A percentile compares a stretch with the other conserved stretches of the same genome.
These are phyloP conservation scores for Prunus padus DNA, from an alignment of 306 rosid genomes.

Conservation along the genomic window DNA sequence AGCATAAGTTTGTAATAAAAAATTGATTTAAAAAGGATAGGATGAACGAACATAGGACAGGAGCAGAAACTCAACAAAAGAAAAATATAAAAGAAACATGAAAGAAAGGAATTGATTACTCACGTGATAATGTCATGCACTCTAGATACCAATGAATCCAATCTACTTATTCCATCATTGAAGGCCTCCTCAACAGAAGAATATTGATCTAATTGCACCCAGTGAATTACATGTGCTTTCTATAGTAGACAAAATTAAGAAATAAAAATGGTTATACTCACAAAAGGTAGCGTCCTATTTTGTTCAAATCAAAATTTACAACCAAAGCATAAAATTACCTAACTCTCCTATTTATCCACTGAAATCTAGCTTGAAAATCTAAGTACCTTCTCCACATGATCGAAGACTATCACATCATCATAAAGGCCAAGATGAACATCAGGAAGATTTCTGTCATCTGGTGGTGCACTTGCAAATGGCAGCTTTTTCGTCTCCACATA, in stretches of 20 bases:
- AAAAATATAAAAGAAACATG: conserved; percentile 11
- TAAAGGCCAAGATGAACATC: conserved; percentile 95
- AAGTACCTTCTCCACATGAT: conserved; percentile 89
- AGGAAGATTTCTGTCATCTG: conserved; percentile 89
- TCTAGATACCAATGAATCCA: conserved; percentile 65
- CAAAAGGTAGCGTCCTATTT: neutral
- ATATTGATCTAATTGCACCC: conserved; percentile 81
- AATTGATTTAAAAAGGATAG: neutral
- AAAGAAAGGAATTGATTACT: conserved; percentile 34
- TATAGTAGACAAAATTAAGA: conserved; percentile 27
- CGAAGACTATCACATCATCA: conserved; percentile 86
- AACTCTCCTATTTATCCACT: neutral
- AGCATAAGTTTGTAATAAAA: neutral
- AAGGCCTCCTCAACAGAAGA: conserved; percentile 74
- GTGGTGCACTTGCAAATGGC: conserved; percentile 80
- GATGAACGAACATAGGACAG: neutral
- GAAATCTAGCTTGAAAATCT: neutral
- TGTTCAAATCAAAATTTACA: neutral
- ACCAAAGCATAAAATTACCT: neutral
- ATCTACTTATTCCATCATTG: conserved; percentile 51
- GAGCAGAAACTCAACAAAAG: neutral
- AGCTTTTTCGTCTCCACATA: conserved; percentile 88
- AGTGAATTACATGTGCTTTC: conserved; percentile 87
- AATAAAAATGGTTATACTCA: neutral
- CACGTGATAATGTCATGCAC: conserved; percentile 84